Evolutionary conservation across 2,329 filamentous ascomycete genomes (phyloP), one percentile per base, ranked within the genome.

Genomic region (Talaromyces marneffei): DNA sequence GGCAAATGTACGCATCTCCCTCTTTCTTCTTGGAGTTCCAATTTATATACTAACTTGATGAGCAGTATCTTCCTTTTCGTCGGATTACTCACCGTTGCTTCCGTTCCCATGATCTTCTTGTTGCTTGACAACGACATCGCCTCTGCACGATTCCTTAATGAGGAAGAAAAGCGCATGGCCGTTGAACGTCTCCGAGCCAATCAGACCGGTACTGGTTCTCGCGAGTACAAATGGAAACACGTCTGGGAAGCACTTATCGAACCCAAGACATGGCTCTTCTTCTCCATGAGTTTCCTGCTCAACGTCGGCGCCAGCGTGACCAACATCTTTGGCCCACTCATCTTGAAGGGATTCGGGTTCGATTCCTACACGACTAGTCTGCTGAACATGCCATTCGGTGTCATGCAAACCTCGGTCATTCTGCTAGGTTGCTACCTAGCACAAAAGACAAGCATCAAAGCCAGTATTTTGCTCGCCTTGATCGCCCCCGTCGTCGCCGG

Each of bases 321-420:
- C 23, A 87, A 85, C 68, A 85, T 82, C 1, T 89, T 89, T 62
- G 86, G 86, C 0, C 85, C 86, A 0, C 74, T 88, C 8, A 87
- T 89, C 60, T 71, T 89, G 4, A 76, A 75, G 7, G 84, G 85
- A 0, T 78, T 89, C 1, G 84, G 85, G 0, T 87, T 83, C 63
- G 80, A 85, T 69, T 81, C 82, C 59, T 83, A 81, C 71, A 76
- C 67, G 2, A 83, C 85, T 0, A 84, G 82, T 3, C 74, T 89
- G 3, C 78, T 89, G 18, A 88, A 87, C 68, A 88, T 89, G 65
- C 87, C 87, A 0, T 88, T 88, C 63, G 86, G 86, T 1, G 81
- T 80, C 0, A 71, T 88, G 5, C 86, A 89, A 69, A 77, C 83
- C 33, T 68, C 85, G 8, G 75, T 86, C 53, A 86, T 89, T 61